phyloP scores from a whole-genome alignment of 495 filamentous ascomycete genomes.

The Aspergillus ostianus region DNA sequence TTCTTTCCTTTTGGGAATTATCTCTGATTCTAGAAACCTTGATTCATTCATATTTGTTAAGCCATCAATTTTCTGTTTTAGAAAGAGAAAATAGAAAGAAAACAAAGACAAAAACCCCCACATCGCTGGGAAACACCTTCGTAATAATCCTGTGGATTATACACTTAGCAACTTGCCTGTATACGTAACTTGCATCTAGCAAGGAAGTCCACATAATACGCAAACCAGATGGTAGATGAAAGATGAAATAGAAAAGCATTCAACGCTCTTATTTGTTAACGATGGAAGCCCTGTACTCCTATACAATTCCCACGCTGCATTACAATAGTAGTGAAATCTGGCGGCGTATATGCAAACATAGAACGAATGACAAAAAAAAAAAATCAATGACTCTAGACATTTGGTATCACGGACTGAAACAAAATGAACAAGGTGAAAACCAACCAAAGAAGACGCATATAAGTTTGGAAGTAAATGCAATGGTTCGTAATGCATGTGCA shows the following conservation, averaged over 20 bases:
- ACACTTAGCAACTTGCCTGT: conserved; percentile 4
- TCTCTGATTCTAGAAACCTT: too few species aligned
- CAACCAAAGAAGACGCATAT: conserved; percentile 2
- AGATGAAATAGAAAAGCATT: not conserved
- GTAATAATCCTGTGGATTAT: not conserved
- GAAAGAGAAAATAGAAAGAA: not conserved
- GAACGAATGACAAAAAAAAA: conserved; percentile 12
- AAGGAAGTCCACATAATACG: conserved; percentile 1
- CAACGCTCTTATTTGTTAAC: not conserved
- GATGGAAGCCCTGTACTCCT: not conserved
- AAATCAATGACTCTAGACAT: conserved; percentile 17
- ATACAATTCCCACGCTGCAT: conserved; percentile 18
- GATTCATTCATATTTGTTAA: not conserved
- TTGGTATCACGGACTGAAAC: conserved; percentile 17
- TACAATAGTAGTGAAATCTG: conserved; percentile 1
- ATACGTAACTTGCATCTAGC: conserved; percentile 10
- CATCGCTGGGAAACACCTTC: conserved; percentile 10
- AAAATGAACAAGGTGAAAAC: conserved; percentile 9
- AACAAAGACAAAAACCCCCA: not conserved
- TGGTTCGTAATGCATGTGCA: conserved; percentile 28
- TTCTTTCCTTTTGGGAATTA: too few species aligned
- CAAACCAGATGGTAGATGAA: conserved; percentile 4
- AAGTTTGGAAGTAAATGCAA: conserved; percentile 23
- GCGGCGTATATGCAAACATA: conserved; percentile 14
- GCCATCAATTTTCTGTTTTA: not conserved